Evolutionary conservation across 345 rosid genomes (phyloP).

Genomic region (Brassica juncea): DNA sequence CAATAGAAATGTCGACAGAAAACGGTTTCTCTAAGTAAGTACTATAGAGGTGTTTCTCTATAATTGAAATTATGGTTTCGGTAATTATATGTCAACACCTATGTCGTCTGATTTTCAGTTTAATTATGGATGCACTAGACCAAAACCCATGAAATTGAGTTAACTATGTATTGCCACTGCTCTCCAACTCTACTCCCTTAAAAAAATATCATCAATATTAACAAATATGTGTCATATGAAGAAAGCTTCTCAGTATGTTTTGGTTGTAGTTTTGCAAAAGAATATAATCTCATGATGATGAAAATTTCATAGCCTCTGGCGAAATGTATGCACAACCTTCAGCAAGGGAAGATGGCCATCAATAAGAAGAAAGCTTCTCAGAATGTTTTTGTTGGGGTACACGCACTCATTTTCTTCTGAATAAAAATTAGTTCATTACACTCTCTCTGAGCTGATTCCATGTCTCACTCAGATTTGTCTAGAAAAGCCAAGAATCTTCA

Average conservation of each 20-base stretch:
- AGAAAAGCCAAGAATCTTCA: constrained; percentile 72
- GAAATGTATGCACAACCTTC: too few relatives aligned
- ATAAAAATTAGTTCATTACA: too few relatives aligned
- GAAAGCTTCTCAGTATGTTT: background rate
- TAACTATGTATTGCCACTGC: constrained; percentile 71
- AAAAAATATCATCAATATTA: constrained; percentile 90
- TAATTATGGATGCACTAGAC: constrained; percentile 82
- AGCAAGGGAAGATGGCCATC: too few relatives aligned
- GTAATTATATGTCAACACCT: background rate
- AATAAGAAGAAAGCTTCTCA: too few relatives aligned
- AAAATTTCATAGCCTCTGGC: constrained; percentile 62
- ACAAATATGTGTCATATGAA: constrained; percentile 49
- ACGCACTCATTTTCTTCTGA: too few relatives aligned
- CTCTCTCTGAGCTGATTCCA: too few relatives aligned
- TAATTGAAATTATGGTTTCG: background rate
- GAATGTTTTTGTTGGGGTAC: background rate
- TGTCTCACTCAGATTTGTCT: constrained; percentile 51
- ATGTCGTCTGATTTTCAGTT: constrained; percentile 41
- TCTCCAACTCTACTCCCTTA: constrained; percentile 80
- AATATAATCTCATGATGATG: constrained; percentile 15
- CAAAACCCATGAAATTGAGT: constrained; percentile 67
- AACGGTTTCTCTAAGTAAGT: constrained; percentile 83
- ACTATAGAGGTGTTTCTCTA: background rate
- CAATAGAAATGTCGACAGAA: constrained; percentile 63
- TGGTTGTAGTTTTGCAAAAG: background rate